These are phyloP conservation scores for Coemansia sp. DNA, from an alignment of 192 early-diverging fungal species.

Conservation along the genomic window DNA sequence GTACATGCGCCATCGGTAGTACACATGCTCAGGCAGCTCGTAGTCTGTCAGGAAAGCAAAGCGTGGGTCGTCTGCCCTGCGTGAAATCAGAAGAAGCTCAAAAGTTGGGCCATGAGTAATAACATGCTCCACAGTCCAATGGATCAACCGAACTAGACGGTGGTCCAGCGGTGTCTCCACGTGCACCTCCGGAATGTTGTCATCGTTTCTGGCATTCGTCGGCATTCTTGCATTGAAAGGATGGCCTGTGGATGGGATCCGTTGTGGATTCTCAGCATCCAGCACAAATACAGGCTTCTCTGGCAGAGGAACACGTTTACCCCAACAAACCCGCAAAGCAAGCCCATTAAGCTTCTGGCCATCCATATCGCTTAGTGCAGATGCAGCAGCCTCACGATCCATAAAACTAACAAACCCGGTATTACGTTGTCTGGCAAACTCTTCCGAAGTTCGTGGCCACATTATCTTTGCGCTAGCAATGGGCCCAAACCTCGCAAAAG, in stretches of 20 bases:
- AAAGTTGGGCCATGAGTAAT: conserved; percentile 73
- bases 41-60: conserved; percentile 76
- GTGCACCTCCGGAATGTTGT: conserved; percentile 59
- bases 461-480: conserved; percentile 93
- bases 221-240: conserved; percentile 38
- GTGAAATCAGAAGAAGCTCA: conserved; percentile 67
- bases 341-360: conserved; percentile 21
- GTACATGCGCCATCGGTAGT: conserved; percentile 92
- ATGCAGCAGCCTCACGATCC: conserved; percentile 68
- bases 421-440: conserved; percentile 74
- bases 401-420: conserved; percentile 92
- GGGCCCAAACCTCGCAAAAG: conserved; percentile 80
- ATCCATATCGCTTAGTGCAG: conserved; percentile 74
- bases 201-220: conserved; percentile 6
- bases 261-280: conserved; percentile 4
- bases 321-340: conserved; percentile 76
- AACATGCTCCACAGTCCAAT: conserved; percentile 83
- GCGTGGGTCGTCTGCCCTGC: conserved; percentile 62
- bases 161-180: conserved; percentile 64
- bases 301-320: conserved; percentile 77
- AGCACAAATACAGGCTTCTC: conserved; percentile 64
- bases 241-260: conserved; percentile 18
- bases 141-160: conserved; percentile 64
- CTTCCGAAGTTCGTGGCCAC: conserved; percentile 90
- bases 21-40: conserved; percentile 75